A percentile compares a stretch with the other conserved stretches of the same genome.
phyloP scores from a whole-genome alignment of 345 rosid genomes.

The Ceriops zippeliana region DNA sequence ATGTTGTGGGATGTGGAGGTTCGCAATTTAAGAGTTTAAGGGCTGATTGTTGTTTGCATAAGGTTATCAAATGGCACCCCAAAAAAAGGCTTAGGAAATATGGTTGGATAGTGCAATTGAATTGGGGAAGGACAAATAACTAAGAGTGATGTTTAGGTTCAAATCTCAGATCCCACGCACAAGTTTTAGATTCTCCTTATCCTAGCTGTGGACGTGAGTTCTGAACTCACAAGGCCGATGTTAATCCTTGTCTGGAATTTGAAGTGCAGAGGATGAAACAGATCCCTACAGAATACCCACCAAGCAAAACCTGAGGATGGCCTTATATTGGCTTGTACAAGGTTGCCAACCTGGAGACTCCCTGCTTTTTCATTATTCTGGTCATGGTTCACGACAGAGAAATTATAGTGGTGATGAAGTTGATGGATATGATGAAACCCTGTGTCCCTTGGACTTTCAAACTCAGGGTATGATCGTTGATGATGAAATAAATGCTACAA shows the following conservation, averaged over 20 bases:
- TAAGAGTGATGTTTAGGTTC: too few relatives aligned
- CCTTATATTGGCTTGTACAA: slow-evolving; percentile 82
- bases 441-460: slow-evolving; percentile 86
- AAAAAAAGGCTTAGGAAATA: too few relatives aligned
- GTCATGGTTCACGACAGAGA: slow-evolving; percentile 76
- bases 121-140: too few relatives aligned
- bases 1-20: too few relatives aligned
- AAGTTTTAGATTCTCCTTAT: too few relatives aligned
- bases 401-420: slow-evolving; percentile 79
- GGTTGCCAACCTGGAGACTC: slow-evolving; percentile 90
- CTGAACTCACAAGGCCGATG: too few relatives aligned
- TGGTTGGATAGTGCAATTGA: too few relatives aligned
- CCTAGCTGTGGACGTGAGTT: too few relatives aligned
- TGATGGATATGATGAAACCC: slow-evolving; percentile 85
- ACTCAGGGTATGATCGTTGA: slow-evolving; percentile 96
- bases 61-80: too few relatives aligned
- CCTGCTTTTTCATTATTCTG: slow-evolving; percentile 77
- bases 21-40: too few relatives aligned
- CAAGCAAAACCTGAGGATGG: slow-evolving; percentile 80
- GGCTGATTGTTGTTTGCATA: too few relatives aligned
- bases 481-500: slow-evolving; percentile 72
- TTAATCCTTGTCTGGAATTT: neutral
- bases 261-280: slow-evolving; percentile 73
- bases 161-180: too few relatives aligned
- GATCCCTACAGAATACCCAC: slow-evolving; percentile 71